phyloP scores from a whole-genome alignment of 192 early-diverging fungal species.

The Phlyctochytrium planicorne region DNA sequence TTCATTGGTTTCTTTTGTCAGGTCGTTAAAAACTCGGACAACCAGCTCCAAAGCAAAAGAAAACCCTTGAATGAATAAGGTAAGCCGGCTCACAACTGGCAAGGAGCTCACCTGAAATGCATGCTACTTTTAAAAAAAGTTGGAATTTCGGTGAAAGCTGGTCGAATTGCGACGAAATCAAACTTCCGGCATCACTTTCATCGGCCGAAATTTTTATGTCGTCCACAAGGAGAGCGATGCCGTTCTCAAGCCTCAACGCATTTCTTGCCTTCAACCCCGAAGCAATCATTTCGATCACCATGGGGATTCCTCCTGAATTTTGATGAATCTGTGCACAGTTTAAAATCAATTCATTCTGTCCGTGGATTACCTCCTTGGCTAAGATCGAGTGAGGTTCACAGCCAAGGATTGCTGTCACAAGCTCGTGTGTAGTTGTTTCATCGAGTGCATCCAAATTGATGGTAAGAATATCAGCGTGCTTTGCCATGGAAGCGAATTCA shows the following conservation, averaged over 20 bases:
- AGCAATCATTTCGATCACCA: neutral
- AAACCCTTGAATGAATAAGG: too few relatives aligned
- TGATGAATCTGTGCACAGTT: too few relatives aligned
- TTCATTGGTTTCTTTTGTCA: too few relatives aligned
- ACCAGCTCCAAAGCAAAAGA: neutral
- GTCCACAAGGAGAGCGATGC: neutral
- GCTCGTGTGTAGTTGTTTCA: too few relatives aligned
- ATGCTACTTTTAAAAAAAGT: neutral
- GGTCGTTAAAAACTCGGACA: neutral
- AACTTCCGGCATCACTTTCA: neutral
- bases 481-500: too few relatives aligned
- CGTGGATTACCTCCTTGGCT: too few relatives aligned
- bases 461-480: too few relatives aligned
- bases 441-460: too few relatives aligned
- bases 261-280: neutral
- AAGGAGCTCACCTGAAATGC: neutral
- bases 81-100: too few relatives aligned
- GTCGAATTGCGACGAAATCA: neutral
- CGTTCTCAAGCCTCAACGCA: neutral
- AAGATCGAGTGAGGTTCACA: too few relatives aligned
- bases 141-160: neutral
- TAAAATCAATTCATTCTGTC: too few relatives aligned
- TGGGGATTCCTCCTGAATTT: neutral
- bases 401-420: too few relatives aligned
- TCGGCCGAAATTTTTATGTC: neutral